Evolutionary conservation across 768 basidiomycete species (phyloP), one percentile per base, ranked within the genome.

Genomic region (Coprinopsis strossmayeri): DNA sequence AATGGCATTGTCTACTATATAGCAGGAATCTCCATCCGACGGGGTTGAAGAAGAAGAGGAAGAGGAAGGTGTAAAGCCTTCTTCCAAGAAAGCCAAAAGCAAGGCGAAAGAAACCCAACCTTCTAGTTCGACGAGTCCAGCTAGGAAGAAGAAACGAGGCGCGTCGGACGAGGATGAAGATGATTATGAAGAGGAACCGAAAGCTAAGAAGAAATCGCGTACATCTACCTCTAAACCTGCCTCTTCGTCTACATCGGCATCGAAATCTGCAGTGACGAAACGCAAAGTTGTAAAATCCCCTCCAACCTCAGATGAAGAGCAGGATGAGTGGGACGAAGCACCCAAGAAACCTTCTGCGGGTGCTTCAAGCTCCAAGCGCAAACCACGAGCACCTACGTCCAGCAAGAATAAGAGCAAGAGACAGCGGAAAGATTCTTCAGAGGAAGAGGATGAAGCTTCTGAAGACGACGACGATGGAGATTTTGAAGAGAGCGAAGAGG

Each of bases 201-300:
- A 53, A 34, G 11, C 34, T 34, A 52, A 42, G 41, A 58, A 56
- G 52, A 59, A 57, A 34, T 13, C 40, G 10, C 55, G 57, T 44
- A 53, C 49, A 27, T 43, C 41, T 3, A 49, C n/a, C n/a, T n/a
- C n/a, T n/a, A n/a, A n/a, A n/a, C n/a, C n/a, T n/a, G n/a, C n/a
- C n/a, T n/a, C n/a, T n/a, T n/a, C n/a, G n/a, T n/a, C 51, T 23
- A 11, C n/a, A 53, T 40, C 28, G 17, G 34, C 21, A 11, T 12
- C 39, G 3, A 18, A 27, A 42, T 12, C 18, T 38, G 34, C 46
- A 20, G 44, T 34, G 21, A 49, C 44, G 20, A 49, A 48, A 23
- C 40, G 40, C 21, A 42, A 42, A 26, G 40, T 23, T 9, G 25
- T 24, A 23, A 9, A 18, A 23, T 23, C 40, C 4, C 23, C 53